Conservation (phyloP, 1,139 yeast species). For the Scheffersomyces lignicola region DNA sequence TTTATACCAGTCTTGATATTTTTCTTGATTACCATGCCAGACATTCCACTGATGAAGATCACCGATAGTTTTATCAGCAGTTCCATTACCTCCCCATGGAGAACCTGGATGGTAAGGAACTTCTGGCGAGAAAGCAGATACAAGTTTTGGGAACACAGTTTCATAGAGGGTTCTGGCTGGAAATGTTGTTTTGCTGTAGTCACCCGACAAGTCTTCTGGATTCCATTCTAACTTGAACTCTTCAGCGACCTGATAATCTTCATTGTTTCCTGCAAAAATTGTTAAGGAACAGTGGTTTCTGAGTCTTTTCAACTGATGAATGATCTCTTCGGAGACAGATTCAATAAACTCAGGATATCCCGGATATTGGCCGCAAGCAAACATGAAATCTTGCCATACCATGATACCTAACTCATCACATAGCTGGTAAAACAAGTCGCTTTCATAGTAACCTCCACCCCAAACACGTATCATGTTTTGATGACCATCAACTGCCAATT, state of each 20-base stretch:
- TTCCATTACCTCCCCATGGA: constrained; percentile 39
- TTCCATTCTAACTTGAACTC: constrained; percentile 29
- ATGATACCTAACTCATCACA: constrained; percentile 45
- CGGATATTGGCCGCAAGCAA: constrained; percentile 54
- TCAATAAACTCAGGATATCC: constrained; percentile 27
- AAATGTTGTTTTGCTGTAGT: constrained; percentile 31
- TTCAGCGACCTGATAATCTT: constrained; percentile 48
- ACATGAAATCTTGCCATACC: constrained; percentile 55
- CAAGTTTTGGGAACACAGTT: constrained; percentile 28
- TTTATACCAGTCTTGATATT: constrained; percentile 42
- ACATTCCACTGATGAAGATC: constrained; percentile 53
- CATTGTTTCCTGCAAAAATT: constrained; percentile 45
- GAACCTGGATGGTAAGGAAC: constrained; percentile 43
- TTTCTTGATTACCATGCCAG: constrained; percentile 48
- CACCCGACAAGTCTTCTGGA: constrained; percentile 22
- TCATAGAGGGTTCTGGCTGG: constrained; percentile 46
- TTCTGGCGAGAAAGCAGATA: constrained; percentile 20
- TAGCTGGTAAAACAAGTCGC: constrained; percentile 37
- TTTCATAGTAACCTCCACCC: constrained; percentile 52
- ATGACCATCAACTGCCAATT: constrained; percentile 32
- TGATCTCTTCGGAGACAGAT: constrained; percentile 31
- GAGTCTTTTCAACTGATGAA: constrained; percentile 35
- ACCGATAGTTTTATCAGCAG: constrained; percentile 38
- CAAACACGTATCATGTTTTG: constrained; percentile 49
- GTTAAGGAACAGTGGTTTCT: constrained; percentile 36